Evolutionary conservation across 2,329 filamentous ascomycete genomes (phyloP).

Genomic region (Domatiomyces globalis): DNA sequence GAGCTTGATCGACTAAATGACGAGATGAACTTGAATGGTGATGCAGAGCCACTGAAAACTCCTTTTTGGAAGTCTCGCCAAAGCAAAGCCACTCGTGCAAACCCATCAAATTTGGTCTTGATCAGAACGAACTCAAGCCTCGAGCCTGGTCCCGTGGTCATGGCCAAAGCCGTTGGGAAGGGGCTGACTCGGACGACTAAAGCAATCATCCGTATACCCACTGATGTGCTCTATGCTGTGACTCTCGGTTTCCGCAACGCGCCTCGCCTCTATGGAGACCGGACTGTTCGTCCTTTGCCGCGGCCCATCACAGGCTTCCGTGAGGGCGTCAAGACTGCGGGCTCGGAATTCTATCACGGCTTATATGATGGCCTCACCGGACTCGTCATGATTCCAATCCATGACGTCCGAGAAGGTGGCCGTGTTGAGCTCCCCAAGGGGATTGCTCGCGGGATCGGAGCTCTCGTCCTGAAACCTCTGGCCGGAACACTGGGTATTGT

Average conservation of each 20-base stretch:
- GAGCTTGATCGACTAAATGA: slow-evolving; percentile 4
- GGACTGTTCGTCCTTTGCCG: slow-evolving; percentile 32
- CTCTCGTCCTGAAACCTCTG: slow-evolving; percentile 33
- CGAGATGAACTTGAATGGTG: slow-evolving; percentile 12
- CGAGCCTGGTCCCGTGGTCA: slow-evolving; percentile 6
- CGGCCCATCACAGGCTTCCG: slow-evolving; percentile 32
- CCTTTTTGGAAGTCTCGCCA: neutral
- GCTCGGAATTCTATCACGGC: slow-evolving; percentile 32
- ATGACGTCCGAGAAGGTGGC: slow-evolving; percentile 29
- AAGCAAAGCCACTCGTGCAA: slow-evolving; percentile 1
- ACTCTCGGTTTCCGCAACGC: slow-evolving; percentile 41
- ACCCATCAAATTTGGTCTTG: neutral
- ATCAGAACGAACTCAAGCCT: slow-evolving; percentile 3
- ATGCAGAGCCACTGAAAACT: slow-evolving; percentile 11
- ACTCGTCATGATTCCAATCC: slow-evolving; percentile 30
- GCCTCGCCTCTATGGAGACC: slow-evolving; percentile 39
- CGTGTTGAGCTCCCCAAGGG: slow-evolving; percentile 30
- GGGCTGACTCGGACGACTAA: slow-evolving; percentile 15
- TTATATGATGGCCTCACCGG: slow-evolving; percentile 33
- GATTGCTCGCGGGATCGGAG: slow-evolving; percentile 32
- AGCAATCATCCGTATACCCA: slow-evolving; percentile 23
- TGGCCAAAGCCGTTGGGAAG: slow-evolving; percentile 13
- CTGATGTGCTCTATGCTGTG: slow-evolving; percentile 36
- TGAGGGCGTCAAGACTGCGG: slow-evolving; percentile 31
- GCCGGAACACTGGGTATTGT: slow-evolving; percentile 30